Base-by-base conservation (phyloP, 2,329 filamentous ascomycete species). In the Colletotrichum orchidophilum region DNA sequence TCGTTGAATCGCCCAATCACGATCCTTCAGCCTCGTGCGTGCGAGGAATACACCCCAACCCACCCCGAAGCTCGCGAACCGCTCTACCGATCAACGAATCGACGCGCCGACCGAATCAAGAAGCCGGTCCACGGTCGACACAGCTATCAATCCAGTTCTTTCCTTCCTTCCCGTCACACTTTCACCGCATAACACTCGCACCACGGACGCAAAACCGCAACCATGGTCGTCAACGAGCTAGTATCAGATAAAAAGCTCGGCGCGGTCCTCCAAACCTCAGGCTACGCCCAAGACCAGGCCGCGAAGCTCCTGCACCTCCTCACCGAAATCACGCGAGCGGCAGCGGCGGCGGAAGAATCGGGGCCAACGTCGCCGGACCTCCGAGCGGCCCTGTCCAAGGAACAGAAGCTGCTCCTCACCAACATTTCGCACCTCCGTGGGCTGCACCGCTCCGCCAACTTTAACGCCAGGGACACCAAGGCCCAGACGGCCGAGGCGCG, bases 401-500 rank as follows among this genome's bases (percentile, higher is more conserved):
- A 94, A 78, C 94, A 97, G 80, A 97, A 96, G 79, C 85, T 91
- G 1, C 88, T 98, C 3, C 90, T 93, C 75, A 92, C 94, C 66
- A 92, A 94, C 76, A 88, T 97, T 11, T 90, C 94, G 1, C 92
- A 94, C 74, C 87, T 97, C 21, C 93, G 96, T 66, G 93, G 93
- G 13, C 86, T 96, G 31, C 96, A 98, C 80, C 91, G 96, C 31
- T 88, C 92, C 74, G 94, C 95, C 11, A 91, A 95, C 74, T 88
- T 97, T 76, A 88, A 90, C 33, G 94, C 95, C 33, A 91, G 96
- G 74, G 91, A 94, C 75, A 97, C 95, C 15, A 98, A 98, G 81
- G 87, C 93, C 63, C 86, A 90, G 75, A 98, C 96, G 0, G 93
- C 94, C 33, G 94, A 97, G 80, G 93, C 93, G 59, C 91, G 95